Evolutionary conservation across 257 asterid genomes (phyloP).

Genomic region (Solanum dulcamara): DNA sequence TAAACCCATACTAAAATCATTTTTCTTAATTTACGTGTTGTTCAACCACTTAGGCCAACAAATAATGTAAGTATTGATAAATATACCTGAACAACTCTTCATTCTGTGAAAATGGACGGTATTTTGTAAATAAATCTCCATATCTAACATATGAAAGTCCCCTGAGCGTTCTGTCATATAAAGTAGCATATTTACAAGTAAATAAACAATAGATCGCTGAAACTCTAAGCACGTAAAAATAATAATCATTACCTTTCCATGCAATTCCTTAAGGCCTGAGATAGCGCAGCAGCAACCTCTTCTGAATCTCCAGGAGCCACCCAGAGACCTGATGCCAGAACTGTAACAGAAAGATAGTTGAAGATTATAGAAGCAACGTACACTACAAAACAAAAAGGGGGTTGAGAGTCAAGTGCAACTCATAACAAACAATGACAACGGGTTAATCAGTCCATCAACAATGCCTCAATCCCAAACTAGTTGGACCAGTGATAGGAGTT

Average conservation of each 20-base stretch:
- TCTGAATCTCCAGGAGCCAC: conserved; percentile 99
- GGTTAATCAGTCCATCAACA: not conserved
- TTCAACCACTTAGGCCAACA: not conserved
- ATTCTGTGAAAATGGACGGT: conserved; percentile 65
- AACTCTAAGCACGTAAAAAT: conserved; percentile 9
- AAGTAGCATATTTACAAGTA: conserved; percentile 9
- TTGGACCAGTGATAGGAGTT: not conserved
- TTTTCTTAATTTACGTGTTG: not conserved
- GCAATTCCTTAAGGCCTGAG: conserved; percentile 91
- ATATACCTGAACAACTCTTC: conserved; percentile 83
- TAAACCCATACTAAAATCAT: conserved; percentile 2
- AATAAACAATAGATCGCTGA: conserved; percentile 3
- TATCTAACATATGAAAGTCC: conserved; percentile 79
- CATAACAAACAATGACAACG: not conserved
- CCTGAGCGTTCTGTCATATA: conserved; percentile 65
- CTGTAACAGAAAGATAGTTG: conserved; percentile 18
- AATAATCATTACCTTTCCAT: conserved; percentile 57
- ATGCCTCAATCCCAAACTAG: not conserved
- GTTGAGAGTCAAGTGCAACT: not conserved
- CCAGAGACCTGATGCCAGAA: conserved; percentile 94
- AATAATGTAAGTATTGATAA: not conserved
- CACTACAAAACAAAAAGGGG: not conserved
- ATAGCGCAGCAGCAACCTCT: conserved; percentile 88
- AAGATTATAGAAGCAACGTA: not conserved
- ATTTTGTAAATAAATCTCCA: conserved; percentile 78